phyloP scores from a whole-genome alignment of 441 rosid genomes.

The Codiaeum variegatum region DNA sequence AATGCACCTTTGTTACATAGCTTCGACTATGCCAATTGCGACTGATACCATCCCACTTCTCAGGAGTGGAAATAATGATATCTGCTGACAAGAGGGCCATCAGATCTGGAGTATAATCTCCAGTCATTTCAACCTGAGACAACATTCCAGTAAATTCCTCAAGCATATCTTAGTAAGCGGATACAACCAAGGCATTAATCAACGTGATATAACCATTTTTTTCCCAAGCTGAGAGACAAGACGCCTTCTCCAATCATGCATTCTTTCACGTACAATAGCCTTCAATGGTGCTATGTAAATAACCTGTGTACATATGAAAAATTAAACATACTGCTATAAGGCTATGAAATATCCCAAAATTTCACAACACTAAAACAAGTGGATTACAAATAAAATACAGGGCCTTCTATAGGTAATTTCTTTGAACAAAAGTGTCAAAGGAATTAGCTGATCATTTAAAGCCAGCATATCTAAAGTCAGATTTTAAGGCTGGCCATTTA shows the following conservation, averaged over 20 bases:
- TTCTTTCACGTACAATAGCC: slow-evolving; percentile 99
- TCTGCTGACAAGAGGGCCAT: slow-evolving; percentile 97
- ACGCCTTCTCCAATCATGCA: slow-evolving; percentile 92
- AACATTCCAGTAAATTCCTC: background rate
- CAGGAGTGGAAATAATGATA: slow-evolving; percentile 97
- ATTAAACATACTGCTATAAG: background rate
- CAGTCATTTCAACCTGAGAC: slow-evolving; percentile 97
- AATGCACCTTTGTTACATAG: slow-evolving; percentile 87
- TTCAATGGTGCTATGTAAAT: slow-evolving; percentile 98
- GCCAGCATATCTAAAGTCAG: too few relatives aligned
- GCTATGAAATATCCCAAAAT: background rate
- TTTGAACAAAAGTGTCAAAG: too few relatives aligned
- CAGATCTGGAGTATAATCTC: slow-evolving; percentile 98
- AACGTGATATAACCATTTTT: slow-evolving; percentile 59
- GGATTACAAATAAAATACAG: background rate
- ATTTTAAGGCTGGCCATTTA: too few relatives aligned
- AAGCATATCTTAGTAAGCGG: background rate
- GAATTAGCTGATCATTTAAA: background rate
- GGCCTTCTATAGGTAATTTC: too few relatives aligned
- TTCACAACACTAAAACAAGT: background rate
- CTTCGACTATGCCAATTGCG: slow-evolving; percentile 99
- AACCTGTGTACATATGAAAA: slow-evolving; percentile 50
- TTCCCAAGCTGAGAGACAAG: slow-evolving; percentile 91
- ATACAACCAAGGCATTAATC: slow-evolving; percentile 7
- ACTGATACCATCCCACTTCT: slow-evolving; percentile 99